Conservation (phyloP, 768 basidiomycete genomes). For the Tulasnella calospora region DNA sequence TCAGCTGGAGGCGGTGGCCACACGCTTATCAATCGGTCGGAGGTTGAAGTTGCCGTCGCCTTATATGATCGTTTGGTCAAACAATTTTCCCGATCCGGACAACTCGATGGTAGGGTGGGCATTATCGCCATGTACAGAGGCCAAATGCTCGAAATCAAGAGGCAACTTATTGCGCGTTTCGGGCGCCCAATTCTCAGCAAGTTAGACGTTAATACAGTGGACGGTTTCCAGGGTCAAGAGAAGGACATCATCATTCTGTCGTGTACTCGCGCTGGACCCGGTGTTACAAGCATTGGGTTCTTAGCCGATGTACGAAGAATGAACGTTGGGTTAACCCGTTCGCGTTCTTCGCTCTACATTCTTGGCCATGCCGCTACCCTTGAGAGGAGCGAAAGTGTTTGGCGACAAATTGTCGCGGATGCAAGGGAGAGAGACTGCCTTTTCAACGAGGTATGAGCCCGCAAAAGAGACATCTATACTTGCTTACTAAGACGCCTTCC, state of each 20-base stretch:
- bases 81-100: constrained; percentile 50
- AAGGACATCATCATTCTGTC: constrained; percentile 98
- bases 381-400: constrained; percentile 74
- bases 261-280: constrained; percentile 88
- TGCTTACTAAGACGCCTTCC: not conserved
- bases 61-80: constrained; percentile 66
- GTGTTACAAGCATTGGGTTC: constrained; percentile 80
- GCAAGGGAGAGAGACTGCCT: constrained; percentile 62
- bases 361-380: constrained; percentile 87
- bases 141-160: constrained; percentile 70
- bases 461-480: not conserved
- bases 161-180: constrained; percentile 64
- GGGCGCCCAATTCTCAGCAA: constrained; percentile 62
- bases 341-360: constrained; percentile 89
- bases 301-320: constrained; percentile 84
- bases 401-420: constrained; percentile 73
- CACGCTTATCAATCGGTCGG: constrained; percentile 70
- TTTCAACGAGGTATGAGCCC: constrained; percentile 50
- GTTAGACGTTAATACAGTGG: constrained; percentile 94
- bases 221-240: constrained; percentile 99
- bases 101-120: constrained; percentile 55
- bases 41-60: constrained; percentile 68
- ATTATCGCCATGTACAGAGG: constrained; percentile 94
- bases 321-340: constrained; percentile 99
- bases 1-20: constrained; percentile 48